Percentiles rank a stretch among this genome's conserved stretches.
Conservation (phyloP, 306 rosid species). For the Psophocarpus tetragonolobus region DNA sequence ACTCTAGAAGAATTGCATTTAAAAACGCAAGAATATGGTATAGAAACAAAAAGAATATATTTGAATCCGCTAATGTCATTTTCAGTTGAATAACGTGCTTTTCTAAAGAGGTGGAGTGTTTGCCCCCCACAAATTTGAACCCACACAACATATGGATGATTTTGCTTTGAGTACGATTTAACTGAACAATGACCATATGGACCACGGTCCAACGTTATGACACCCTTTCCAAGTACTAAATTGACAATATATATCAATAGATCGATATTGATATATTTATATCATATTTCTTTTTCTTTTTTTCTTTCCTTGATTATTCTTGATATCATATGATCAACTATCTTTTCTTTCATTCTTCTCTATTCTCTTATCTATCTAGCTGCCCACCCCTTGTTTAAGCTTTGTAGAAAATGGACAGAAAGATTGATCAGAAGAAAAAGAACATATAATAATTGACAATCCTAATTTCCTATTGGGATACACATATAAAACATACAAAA, state of each 20-base stretch:
- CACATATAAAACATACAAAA: neutral
- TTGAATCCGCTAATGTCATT: conserved; percentile 36
- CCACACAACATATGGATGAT: conserved; percentile 32
- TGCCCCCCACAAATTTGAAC: conserved; percentile 39
- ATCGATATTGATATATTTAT: too few relatives aligned
- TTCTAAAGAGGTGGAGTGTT: conserved; percentile 34
- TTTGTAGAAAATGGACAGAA: neutral
- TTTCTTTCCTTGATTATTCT: too few relatives aligned
- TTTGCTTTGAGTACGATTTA: conserved; percentile 35
- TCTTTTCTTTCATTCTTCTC: neutral
- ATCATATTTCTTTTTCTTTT: too few relatives aligned
- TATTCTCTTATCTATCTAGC: neutral
- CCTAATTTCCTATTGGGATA: too few relatives aligned
- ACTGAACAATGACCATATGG: conserved; percentile 30
- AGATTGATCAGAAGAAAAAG: too few relatives aligned
- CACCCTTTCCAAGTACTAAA: neutral
- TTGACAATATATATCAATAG: too few relatives aligned
- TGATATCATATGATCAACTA: neutral
- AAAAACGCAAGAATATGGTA: conserved; percentile 39
- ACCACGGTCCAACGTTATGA: conserved; percentile 2
- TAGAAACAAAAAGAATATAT: conserved; percentile 51
- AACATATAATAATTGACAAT: too few relatives aligned
- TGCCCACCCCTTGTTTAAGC: neutral
- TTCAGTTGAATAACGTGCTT: conserved; percentile 29
- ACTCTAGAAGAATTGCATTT: conserved; percentile 22